Conservation (phyloP, 768 basidiomycete species). For the Auriculariales sp. region DNA sequence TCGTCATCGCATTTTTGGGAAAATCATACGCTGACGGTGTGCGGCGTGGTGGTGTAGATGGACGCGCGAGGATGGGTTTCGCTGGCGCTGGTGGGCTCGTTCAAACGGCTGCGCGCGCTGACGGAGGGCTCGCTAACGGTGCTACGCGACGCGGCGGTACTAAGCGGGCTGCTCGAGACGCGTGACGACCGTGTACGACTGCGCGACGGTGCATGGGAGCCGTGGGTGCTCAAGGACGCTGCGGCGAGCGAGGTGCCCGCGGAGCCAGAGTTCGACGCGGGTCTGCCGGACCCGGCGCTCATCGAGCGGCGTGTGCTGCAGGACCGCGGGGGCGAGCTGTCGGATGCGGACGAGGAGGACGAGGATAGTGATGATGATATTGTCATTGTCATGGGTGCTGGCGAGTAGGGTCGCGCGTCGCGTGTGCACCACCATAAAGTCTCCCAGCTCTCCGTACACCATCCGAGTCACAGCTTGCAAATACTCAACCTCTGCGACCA, state of each 20-base stretch:
- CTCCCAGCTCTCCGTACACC: no score
- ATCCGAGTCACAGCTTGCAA: no score
- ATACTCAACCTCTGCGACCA: no score
- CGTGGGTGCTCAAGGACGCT: constrained; percentile 51
- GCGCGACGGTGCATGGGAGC: constrained; percentile 40
- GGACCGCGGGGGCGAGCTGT: no score
- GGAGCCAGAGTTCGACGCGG: background rate
- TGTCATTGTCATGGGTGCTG: background rate
- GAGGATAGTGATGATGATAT: background rate
- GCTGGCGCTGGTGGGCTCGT: constrained; percentile 67
- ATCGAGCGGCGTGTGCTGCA: no score
- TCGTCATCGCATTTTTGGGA: constrained; percentile 8
- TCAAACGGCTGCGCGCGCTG: constrained; percentile 65
- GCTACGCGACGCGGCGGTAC: constrained; percentile 47
- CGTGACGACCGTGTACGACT: constrained; percentile 52
- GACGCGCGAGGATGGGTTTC: constrained; percentile 80
- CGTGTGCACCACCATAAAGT: no score
- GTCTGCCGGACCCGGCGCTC: no score
- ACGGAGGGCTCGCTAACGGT: constrained; percentile 44
- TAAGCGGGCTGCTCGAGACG: constrained; percentile 64
- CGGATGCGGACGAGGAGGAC: background rate
- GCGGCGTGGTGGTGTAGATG: no score
- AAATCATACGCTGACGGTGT: background rate
- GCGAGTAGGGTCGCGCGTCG: no score
- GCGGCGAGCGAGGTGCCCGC: constrained; percentile 24